Evolutionary conservation across 352 stramenopile species (phyloP), one percentile per base, ranked within the genome.

Genomic region (Globisporangium irregulare): DNA sequence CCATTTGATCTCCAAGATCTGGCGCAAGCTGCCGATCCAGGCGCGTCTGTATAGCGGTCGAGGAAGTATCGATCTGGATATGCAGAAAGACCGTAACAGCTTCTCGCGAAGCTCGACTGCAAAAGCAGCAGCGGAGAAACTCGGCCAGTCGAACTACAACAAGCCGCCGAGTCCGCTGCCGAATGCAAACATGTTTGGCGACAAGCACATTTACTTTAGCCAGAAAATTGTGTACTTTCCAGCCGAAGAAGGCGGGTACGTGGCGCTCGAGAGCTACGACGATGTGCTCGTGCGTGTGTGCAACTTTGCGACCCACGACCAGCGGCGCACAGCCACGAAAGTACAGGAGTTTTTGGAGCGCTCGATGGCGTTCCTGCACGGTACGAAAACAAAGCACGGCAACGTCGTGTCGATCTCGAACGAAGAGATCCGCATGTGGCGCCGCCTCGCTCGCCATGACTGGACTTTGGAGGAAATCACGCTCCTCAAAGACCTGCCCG

Each of bases 351-450:
- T 93, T 63, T 77, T 93, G 36, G 85, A 93, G 75, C 81, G 85
- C 24, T 89, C 80, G 2, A 82, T 93, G 74, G 81, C 78, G 5
- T 93, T 84, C 51, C 64, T 93, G 57, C 81, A 89, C 34, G 80
- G 82, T 51, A 90, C 83, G 36, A 76, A 76, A 2, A 91, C 83
- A 9, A 87, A 87, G 50, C 85, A 89, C 43, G 82, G 83, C 46
- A 84, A 88, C 55, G 84, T 91, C 32, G 81, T 90, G 25, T 87
- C 76, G 51, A 89, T 93, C 65, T 87, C 85, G 70, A 93, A 93
- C 65, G 85, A 88, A 68, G 85, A 93, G 71, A 93, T 93, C 67
- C 80, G 80, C 48, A 91, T 89, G 80, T 93, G 85, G 85, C 85
- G 85, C 36, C 81, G 85, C 1, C 73, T 93, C 51, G 84, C 82